Base-by-base conservation (phyloP, 2,329 filamentous ascomycete species). In the Ceratocystiopsis sp. region DNA sequence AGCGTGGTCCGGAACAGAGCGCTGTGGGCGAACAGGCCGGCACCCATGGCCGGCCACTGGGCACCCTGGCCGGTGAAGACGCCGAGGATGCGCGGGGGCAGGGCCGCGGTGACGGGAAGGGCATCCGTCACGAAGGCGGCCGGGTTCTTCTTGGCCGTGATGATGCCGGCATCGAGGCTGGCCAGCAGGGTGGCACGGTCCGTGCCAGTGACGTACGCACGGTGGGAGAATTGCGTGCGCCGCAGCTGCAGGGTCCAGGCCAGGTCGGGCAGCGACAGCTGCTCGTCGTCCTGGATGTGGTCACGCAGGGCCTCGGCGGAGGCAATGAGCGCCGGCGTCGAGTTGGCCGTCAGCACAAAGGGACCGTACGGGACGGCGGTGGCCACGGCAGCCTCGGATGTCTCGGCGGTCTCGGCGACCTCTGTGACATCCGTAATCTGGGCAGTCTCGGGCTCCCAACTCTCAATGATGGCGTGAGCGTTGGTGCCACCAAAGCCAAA, bases 401-500 rank as follows among this genome's bases (percentile, higher is more conserved):
- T 7, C 7, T 21, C 19, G 19, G 42, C 29, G 11, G n/a, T 8
- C 25, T 29, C 25, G 9, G 25, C 9, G 25, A 11, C 25, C 25
- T 29, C 25, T 2, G 25, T 29, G 25, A 10, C 25, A 6, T 29
- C 25, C 4, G 42, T 32, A 10, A n/a, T 16, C 11, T 3, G 55
- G 14, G 25, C 3, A 3, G 2, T 52, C 38, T 33, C 39, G 25
- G 25, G 25, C 36, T 42, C 48, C 42, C 63, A 65, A 15, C 54
- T 48, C 50, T 67, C 63, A 19, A 67, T 43, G 40, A 67, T 66
- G 36, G 56, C 62, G 48, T 65, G 63, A 1, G 61, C 56, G 43
- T 67, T 67, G 12, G 62, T 58, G 17, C 64, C 64, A 8, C 64
- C 64, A 45, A 66, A 67, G 0, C 64, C 64, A 32, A 67, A 67